Base-by-base conservation (phyloP, 495 filamentous ascomycete genomes). In the Penicillium flavigenum region DNA sequence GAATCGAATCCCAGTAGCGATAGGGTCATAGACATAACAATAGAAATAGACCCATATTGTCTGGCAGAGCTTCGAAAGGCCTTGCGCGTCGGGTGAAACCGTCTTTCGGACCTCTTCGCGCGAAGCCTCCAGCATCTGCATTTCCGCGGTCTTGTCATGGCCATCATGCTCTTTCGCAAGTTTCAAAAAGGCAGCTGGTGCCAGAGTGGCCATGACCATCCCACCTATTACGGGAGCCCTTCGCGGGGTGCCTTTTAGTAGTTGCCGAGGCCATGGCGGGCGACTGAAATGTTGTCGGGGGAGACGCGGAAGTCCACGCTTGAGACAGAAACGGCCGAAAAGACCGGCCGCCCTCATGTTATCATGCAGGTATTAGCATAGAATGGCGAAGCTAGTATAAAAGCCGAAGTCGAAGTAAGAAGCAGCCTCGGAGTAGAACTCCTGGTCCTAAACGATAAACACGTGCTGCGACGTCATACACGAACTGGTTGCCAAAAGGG, bases 1-100 rank as follows among this genome's bases (percentile, higher is more conserved):
- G 57, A 98, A 96, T 17, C 95, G 79, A 32, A 92, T 72, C 0
- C 91, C 91, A 0, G 92, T 99, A 49, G 89, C 91, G 26, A 96
- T 74, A 5, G 95, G 93, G 69, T 99, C 95, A 46, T 84, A 86
- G 41, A 96, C 72, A 67, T 89, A 93, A 3, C 76, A 58, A 60
- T 92, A 88, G 36, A 91, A 61, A 46, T 85, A 84, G 10, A 90
- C 69, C 20, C 84, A 76, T 17, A 88, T 57, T 17, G 76, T 73
- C 58, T 83, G 79, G 42, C 79, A 68, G 20, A 84, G 45, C 44
- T 81, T 80, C 14, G 70, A 70, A 9, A 88, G 64, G 1, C 84
- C 84, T 29, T 73, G 76, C 46, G 86, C 77, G 61, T 85, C 74
- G 3, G 86, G 81, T 6, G 80, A 73, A 10, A 92, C 79, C 11